Evolutionary conservation across 306 rosid species (phyloP).

Genomic region (Cicer judaicum): DNA sequence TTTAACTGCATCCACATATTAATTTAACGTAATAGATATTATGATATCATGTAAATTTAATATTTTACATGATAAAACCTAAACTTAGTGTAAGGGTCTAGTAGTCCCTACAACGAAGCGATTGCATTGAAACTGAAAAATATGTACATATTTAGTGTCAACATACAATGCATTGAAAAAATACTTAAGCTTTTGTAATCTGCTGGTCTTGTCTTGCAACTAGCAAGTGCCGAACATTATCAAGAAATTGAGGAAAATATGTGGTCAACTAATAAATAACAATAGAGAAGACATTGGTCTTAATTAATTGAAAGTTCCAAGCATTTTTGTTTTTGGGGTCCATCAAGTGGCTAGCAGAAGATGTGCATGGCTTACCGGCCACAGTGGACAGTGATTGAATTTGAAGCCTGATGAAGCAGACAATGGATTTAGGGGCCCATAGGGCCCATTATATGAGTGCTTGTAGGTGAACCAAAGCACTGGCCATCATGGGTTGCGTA

Average conservation of each 20-base stretch:
- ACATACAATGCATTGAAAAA: too few relatives aligned
- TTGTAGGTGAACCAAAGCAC: not conserved
- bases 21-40: not conserved
- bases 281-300: conserved; percentile 19
- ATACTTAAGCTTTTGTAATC: not conserved
- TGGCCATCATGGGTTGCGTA: conserved; percentile 35
- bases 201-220: conserved; percentile 18
- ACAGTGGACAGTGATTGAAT: not conserved
- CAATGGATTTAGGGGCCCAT: conserved; percentile 30
- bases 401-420: not conserved
- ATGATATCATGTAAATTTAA: not conserved
- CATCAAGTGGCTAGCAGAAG: conserved; percentile 12
- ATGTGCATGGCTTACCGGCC: conserved; percentile 35
- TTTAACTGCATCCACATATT: not conserved
- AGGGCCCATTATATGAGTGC: conserved; percentile 11
- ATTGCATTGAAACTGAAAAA: too few relatives aligned
- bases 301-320: conserved; percentile 30
- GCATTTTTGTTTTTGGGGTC: not conserved
- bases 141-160: too few relatives aligned
- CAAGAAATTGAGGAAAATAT: not conserved
- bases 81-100: too few relatives aligned
- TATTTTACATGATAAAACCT: not conserved
- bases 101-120: too few relatives aligned
- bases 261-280: not conserved
- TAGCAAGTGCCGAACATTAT: conserved; percentile 1